Base-by-base conservation (phyloP, 1,284 basidiomycete genomes). In the Melampsora medusae region DNA sequence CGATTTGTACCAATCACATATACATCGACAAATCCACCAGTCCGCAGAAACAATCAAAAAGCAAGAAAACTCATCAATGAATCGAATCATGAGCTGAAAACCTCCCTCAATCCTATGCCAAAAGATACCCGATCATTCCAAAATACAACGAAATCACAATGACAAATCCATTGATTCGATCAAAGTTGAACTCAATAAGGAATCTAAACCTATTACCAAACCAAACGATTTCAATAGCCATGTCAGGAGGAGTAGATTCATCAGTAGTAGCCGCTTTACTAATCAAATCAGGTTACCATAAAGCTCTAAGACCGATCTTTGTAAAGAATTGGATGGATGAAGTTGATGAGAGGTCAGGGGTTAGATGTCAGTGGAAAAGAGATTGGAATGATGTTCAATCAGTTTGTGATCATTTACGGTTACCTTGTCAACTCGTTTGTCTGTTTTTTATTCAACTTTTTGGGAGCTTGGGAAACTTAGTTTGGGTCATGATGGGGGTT, bases 291-390 rank as follows among this genome's bases (percentile, higher is more conserved):
- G 91, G 90, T 22, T 56, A 82, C 78, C 22, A 2, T 48, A 60
- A 46, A 16, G 28, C 35, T 19, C 46, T 71, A 53, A 71, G 59
- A 49, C 60, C 69, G 80, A 86, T 93, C 19, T 91, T 88, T 73
- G 93, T 93, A 1, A 87, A 97, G 0, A 98, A 91, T 83, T 97
- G 97, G 96, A 88, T 93, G 31, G 97, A 98, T 79, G 98, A 96
- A 95, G 93, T 86, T 33, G 33, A 17, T 38, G 7, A 89, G 91
- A 89, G 91, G 48, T 78, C 79, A 19, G 81, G 81, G 1, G 82
- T 86, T 46, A 92, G 92, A 0, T 97, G 96, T 81, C 90, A 92
- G 81, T 98, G 96, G 96, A 91, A 97, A 83, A 90, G 89, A 74
- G 95, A 98, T 80, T 98, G 92, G 92, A 87, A 91, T 74, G 92